Base-by-base conservation (phyloP, 2,329 filamentous ascomycete species). In the Monilinia fructigena region DNA sequence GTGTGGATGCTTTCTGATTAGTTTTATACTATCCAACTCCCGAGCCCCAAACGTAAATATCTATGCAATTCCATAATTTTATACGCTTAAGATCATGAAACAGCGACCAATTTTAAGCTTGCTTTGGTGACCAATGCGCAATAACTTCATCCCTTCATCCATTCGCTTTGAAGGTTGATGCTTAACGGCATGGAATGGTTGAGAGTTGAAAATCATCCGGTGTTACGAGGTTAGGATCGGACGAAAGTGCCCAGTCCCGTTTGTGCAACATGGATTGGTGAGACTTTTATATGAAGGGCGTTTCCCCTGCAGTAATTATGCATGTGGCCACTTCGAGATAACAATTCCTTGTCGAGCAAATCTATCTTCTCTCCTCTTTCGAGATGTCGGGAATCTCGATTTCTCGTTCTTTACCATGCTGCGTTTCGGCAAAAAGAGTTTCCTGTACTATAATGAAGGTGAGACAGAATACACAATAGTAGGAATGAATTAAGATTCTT, bases 401-500 rank as follows among this genome's bases (percentile, higher is more conserved):
- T 55, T 79, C 78, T 63, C 77, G 76, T 65, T 79, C 79, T 35
- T 77, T 77, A 23, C 82, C 82, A n/a, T 81, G 77, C 47, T 60
- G 35, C 23, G 26, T 52, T 0, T 81, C 77, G 52, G 79, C 77
- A 73, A 85, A 84, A 60, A 85, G 80, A 14, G 83, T 85, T 77
- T 90, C 88, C 76, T 90, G 88, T 23, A 85, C 87, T 87, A 55
- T 61, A 55, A 63, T 40, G 26, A 23, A 52, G 65, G 67, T 72
- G 54, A 73, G 69, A 65, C 47, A 48, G 47, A 28, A 45, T 38
- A 52, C 55, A 48, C 18, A 64, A 40, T n/a, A 56, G 28, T 48
- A 56, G 35, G 58, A 55, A 63, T 48, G 58, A 23, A 47, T 64
- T 26, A 53, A 56, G 26, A 18, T 55, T 3, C 88, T 83, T 80